These are phyloP conservation scores for Platismatia glauca DNA, from an alignment of 495 filamentous ascomycete genomes.

Conservation along the genomic window DNA sequence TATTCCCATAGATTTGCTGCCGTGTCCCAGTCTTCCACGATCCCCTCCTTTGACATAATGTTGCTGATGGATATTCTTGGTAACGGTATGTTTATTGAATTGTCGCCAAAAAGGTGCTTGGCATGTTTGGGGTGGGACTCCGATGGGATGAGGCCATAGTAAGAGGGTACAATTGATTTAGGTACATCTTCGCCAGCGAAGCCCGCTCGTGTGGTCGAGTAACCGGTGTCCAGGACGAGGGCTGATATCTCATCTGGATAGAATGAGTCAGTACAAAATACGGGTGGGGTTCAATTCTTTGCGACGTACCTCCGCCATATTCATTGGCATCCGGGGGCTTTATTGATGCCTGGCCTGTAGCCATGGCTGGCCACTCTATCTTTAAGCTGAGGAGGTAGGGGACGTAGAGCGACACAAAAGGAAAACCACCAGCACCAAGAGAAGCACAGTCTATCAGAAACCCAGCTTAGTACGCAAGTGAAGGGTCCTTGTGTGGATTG, in stretches of 20 bases:
- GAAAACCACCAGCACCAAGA: too few relatives aligned
- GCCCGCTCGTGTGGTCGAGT: constrained; percentile 80
- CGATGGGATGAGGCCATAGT: constrained; percentile 60
- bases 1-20: constrained; percentile 86
- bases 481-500: too few relatives aligned
- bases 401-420: too few relatives aligned
- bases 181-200: constrained; percentile 97
- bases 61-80: constrained; percentile 73
- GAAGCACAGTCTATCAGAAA: too few relatives aligned
- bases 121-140: constrained; percentile 43
- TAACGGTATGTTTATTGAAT: constrained; percentile 69
- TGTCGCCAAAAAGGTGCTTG: constrained; percentile 72
- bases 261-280: neutral
- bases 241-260: constrained; percentile 85
- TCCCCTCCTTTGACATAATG: constrained; percentile 79
- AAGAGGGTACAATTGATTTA: constrained; percentile 82
- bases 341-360: constrained; percentile 26
- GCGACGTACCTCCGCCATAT: constrained; percentile 70
- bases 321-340: constrained; percentile 56
- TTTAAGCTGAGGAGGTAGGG: neutral
- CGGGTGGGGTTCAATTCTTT: constrained; percentile 8
- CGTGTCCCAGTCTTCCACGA: constrained; percentile 93
- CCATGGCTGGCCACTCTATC: constrained; percentile 1
- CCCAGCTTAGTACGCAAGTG: too few relatives aligned
- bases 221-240: constrained; percentile 91